A percentile compares a stretch with the other conserved stretches of the same genome.
phyloP scores from a whole-genome alignment of 2,329 filamentous ascomycete species.

The Colletotrichum incanum region DNA sequence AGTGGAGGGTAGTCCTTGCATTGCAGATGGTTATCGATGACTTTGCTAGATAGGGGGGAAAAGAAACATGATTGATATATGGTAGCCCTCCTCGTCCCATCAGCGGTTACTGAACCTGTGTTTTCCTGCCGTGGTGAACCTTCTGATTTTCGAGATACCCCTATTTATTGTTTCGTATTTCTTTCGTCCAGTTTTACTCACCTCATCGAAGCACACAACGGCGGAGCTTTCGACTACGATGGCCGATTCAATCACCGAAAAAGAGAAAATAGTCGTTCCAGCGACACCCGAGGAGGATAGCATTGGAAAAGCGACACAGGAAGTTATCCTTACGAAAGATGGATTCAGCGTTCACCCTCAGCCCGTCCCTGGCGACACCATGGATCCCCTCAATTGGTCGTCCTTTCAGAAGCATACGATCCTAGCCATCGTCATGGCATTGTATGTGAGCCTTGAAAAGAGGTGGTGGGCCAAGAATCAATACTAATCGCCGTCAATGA shows the following conservation, averaged over 20 bases:
- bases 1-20: not conserved
- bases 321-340: constrained; percentile 44
- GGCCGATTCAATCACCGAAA: constrained; percentile 32
- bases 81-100: not conserved
- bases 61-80: not conserved
- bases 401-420: constrained; percentile 62
- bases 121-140: not conserved
- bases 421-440: constrained; percentile 67
- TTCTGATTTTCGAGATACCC: not conserved
- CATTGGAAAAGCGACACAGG: constrained; percentile 35
- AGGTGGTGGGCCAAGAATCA: not conserved
- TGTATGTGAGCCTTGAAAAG: constrained; percentile 53
- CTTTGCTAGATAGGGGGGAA: not conserved
- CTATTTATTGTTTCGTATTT: not conserved
- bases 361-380: constrained; percentile 54
- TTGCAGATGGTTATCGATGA: constrained; percentile 7
- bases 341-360: constrained; percentile 56
- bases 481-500: constrained; percentile 14
- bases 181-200: not conserved
- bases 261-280: constrained; percentile 15
- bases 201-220: not conserved
- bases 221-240: constrained; percentile 2
- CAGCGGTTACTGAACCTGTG: no score
- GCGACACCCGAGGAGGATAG: constrained; percentile 6
- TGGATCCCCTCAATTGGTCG: constrained; percentile 71